A percentile compares a stretch with the other conserved stretches of the same genome.
Evolutionary conservation across 1,139 yeast genomes (phyloP).

Genomic region (Geotrichum candidum): DNA sequence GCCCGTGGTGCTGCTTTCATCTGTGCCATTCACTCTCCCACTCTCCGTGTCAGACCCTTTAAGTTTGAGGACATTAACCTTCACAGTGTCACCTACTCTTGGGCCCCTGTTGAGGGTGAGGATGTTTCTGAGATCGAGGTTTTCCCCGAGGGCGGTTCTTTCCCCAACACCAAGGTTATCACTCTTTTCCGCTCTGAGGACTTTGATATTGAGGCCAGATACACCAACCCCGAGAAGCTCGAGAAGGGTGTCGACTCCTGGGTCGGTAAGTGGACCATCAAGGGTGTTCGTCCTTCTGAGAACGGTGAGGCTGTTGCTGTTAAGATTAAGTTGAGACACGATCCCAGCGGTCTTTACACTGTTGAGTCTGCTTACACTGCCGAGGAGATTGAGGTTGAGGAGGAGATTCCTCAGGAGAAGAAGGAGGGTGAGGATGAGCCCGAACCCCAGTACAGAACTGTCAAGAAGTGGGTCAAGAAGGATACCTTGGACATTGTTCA

Average conservation of each 20-base stretch:
- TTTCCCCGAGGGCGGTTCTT: constrained; percentile 87
- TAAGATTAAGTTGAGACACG: constrained; percentile 92
- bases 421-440: constrained; percentile 53
- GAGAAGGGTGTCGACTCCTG: constrained; percentile 60
- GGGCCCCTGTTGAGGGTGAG: constrained; percentile 89
- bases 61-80: constrained; percentile 94
- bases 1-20: constrained; percentile 99
- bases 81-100: constrained; percentile 85
- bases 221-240: constrained; percentile 67
- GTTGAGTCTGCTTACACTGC: constrained; percentile 93
- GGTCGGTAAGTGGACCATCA: constrained; percentile 79
- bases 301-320: constrained; percentile 78
- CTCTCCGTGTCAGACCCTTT: constrained; percentile 97
- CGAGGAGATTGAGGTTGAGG: constrained; percentile 86
- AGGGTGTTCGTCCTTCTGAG: constrained; percentile 75
- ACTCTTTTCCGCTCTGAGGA: constrained; percentile 89
- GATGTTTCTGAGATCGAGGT: constrained; percentile 92
- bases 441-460: constrained; percentile 83
- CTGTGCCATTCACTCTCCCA: constrained; percentile 98
- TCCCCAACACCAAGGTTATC: constrained; percentile 93
- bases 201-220: constrained; percentile 79
- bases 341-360: constrained; percentile 92
- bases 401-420: constrained; percentile 47
- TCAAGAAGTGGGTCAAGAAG: constrained; percentile 91
- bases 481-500: constrained; percentile 60